Evolutionary conservation across 768 basidiomycete species (phyloP).

Genomic region (Mycena amicta): DNA sequence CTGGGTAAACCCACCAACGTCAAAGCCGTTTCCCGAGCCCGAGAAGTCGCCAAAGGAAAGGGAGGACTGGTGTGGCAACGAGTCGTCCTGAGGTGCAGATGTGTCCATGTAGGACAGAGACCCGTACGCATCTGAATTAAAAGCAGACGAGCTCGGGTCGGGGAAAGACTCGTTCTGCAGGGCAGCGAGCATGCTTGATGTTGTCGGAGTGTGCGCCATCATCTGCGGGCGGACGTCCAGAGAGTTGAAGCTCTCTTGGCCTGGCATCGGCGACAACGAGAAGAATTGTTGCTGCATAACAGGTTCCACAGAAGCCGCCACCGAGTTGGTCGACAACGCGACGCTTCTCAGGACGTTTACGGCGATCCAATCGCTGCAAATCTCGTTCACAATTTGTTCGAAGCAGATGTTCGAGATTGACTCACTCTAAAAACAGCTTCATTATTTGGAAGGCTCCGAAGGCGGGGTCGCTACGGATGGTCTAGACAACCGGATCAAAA

Average conservation of each 20-base stretch:
- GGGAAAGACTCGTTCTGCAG: conserved; percentile 78
- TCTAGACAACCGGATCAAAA: conserved; percentile 45
- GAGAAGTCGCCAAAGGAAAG: conserved; percentile 74
- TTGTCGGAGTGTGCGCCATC: conserved; percentile 83
- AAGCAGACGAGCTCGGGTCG: conserved; percentile 63
- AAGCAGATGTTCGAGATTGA: conserved; percentile 22
- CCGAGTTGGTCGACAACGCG: conserved; percentile 87
- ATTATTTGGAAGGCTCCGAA: conserved; percentile 92
- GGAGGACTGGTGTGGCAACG: conserved; percentile 61
- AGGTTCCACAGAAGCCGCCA: conserved; percentile 89
- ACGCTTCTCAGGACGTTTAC: conserved; percentile 86
- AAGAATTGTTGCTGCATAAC: conserved; percentile 91
- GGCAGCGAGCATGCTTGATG: conserved; percentile 89
- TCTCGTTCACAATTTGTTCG: conserved; percentile 21
- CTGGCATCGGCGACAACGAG: conserved; percentile 85
- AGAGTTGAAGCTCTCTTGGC: conserved; percentile 74
- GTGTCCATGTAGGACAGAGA: conserved; percentile 80
- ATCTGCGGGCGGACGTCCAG: conserved; percentile 64
- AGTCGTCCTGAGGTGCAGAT: conserved; percentile 63
- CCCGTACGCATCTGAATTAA: conserved; percentile 70
- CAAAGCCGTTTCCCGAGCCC: conserved; percentile 63
- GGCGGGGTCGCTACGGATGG: conserved; percentile 88
- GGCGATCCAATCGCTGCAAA: conserved; percentile 82
- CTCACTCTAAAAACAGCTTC: conserved; percentile 88
- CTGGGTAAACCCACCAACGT: conserved; percentile 69